Evolutionary conservation across 176 grass and related monocot species (phyloP).

Genomic region (Miscanthus lutarioriparius): DNA sequence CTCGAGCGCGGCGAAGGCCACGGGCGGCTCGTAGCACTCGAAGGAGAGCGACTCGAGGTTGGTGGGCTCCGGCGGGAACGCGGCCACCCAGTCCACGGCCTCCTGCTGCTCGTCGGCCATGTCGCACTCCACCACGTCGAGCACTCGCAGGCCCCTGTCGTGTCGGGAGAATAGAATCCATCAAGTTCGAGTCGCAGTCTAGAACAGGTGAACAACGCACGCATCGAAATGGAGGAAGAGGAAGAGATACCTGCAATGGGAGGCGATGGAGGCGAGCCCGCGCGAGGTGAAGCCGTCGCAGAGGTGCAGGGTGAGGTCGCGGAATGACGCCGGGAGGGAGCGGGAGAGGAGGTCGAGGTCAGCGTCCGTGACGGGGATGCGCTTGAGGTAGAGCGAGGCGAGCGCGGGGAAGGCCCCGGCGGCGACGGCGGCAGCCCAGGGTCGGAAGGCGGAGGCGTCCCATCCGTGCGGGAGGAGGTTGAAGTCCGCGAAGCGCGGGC

Average conservation of each 20-base stretch:
- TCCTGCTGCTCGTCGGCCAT: slow-evolving; percentile 55
- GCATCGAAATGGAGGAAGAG: background rate
- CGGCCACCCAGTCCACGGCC: slow-evolving; percentile 67
- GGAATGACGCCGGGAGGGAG: slow-evolving; percentile 51
- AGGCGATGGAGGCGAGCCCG: slow-evolving; percentile 69
- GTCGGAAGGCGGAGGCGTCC: slow-evolving; percentile 68
- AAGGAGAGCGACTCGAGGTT: slow-evolving; percentile 71
- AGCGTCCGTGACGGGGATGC: slow-evolving; percentile 75
- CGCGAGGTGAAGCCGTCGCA: slow-evolving; percentile 86
- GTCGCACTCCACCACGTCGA: slow-evolving; percentile 77
- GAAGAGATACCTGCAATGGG: slow-evolving; percentile 71
- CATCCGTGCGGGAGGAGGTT: slow-evolving; percentile 73
- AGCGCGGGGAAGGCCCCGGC: slow-evolving; percentile 43
- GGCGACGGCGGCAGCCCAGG: slow-evolving; percentile 64
- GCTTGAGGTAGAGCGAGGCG: slow-evolving; percentile 72
- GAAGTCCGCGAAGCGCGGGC: slow-evolving; percentile 93
- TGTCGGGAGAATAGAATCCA: background rate
- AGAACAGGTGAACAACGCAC: no score
- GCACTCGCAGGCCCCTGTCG: slow-evolving; percentile 53
- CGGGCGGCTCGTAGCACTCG: slow-evolving; percentile 54
- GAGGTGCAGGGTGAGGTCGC: slow-evolving; percentile 72
- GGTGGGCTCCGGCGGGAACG: slow-evolving; percentile 56
- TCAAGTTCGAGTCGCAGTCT: background rate
- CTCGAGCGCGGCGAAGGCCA: slow-evolving; percentile 56
- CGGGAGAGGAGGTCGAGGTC: slow-evolving; percentile 69